phyloP scores from a whole-genome alignment of 1,139 yeast species.

The Taphrina flavorubra region DNA sequence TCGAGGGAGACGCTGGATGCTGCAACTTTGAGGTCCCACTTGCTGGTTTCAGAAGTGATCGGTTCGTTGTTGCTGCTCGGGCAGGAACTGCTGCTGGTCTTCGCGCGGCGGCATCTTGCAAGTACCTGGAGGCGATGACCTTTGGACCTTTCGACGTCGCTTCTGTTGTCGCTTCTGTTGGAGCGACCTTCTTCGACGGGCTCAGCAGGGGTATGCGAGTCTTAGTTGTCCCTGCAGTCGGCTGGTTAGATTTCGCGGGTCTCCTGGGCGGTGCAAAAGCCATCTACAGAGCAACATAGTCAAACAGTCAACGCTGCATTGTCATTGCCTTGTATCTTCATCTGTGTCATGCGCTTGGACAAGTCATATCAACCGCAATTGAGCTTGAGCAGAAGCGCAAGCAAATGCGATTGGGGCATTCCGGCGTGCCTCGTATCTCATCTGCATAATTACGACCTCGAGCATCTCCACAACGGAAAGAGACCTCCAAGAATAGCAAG shows the following conservation, averaged over 20 bases:
- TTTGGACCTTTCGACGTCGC: slow-evolving; percentile 1
- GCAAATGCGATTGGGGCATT: background rate
- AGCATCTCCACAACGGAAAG: slow-evolving; percentile 9
- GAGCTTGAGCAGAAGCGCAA: background rate
- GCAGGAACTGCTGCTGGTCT: background rate
- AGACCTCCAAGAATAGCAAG: background rate
- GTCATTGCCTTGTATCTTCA: background rate
- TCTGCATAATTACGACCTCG: background rate
- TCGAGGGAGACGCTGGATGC: background rate
- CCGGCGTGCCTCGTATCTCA: slow-evolving; percentile 12
- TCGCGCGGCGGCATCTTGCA: slow-evolving; percentile 7
- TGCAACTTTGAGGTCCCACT: background rate
- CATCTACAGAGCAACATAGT: background rate
- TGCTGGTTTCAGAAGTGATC: slow-evolving; percentile 1
- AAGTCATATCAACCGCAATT: background rate
- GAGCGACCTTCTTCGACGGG: slow-evolving; percentile 9
- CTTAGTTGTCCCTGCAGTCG: slow-evolving; percentile 1
- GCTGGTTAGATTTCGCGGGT: background rate
- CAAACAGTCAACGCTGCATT: background rate
- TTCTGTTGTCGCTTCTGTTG: slow-evolving; percentile 4
- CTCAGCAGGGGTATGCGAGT: slow-evolving; percentile 16
- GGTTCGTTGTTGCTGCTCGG: background rate
- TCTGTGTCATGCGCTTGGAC: background rate
- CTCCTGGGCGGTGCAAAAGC: slow-evolving; percentile 30
- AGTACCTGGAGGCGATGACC: slow-evolving; percentile 17